These are phyloP conservation scores for Blumeria graminis DNA, from an alignment of 2,329 filamentous ascomycete species.

Conservation along the genomic window DNA sequence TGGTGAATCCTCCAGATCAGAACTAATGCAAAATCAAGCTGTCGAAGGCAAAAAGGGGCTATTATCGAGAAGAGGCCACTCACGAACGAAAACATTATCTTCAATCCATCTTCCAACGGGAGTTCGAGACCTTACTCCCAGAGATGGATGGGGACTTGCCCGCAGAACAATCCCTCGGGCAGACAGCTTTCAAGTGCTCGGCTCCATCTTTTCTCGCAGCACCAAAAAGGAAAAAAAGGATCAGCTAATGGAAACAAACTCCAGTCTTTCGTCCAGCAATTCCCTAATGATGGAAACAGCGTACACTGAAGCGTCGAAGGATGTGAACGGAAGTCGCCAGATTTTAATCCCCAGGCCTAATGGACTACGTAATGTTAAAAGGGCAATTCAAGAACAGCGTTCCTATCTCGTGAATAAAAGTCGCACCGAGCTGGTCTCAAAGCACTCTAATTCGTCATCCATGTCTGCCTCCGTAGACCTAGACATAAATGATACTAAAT, in stretches of 20 bases:
- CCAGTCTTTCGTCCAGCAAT: constrained; percentile 4
- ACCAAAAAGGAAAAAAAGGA: constrained; percentile 21
- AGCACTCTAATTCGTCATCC: constrained; percentile 7
- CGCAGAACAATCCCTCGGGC: constrained; percentile 15
- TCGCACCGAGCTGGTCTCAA: constrained; percentile 20
- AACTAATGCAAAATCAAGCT: background rate
- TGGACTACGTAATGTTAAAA: no score
- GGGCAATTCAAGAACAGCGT: no score
- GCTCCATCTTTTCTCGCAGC: constrained; percentile 31
- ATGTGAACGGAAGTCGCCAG: no score
- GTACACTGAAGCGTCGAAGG: no score
- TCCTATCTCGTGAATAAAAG: constrained; percentile 7
- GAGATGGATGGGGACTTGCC: background rate
- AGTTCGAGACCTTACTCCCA: background rate
- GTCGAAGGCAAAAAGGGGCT: background rate
- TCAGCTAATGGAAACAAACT: constrained; percentile 17
- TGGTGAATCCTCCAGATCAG: background rate
- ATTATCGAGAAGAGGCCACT: background rate
- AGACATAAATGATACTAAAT: constrained; percentile 17
- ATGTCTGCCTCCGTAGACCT: constrained; percentile 15
- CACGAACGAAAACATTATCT: background rate
- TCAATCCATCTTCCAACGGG: background rate
- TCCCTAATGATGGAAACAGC: background rate
- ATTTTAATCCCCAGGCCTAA: no score
- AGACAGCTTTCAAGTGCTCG: constrained; percentile 34